Base-by-base conservation (phyloP, 2,329 filamentous ascomycete genomes). In the Akanthomyces dipterigenus region DNA sequence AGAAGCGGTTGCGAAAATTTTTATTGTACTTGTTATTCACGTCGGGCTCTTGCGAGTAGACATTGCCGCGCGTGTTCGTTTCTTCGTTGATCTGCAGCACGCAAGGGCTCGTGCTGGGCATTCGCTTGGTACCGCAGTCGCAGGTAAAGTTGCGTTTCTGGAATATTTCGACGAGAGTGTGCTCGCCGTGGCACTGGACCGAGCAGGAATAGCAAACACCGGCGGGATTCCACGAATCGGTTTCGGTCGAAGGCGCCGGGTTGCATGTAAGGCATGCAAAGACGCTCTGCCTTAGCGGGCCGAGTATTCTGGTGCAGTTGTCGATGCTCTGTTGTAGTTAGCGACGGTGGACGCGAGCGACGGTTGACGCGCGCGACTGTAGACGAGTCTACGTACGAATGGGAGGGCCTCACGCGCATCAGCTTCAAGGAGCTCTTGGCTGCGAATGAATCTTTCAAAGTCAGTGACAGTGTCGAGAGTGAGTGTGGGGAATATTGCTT, bases 131-230 rank as follows among this genome's bases (percentile, higher is more conserved):
- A 28, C 95, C 95, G 70, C 95, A 99, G 73, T 99, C 95, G 77
- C 95, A 99, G 45, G 90, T 90, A 70, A 99, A 98, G 75, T 96
- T 88, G 70, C 96, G 88, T 78, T 97, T 98, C 71, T 85, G 88
- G 77, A 99, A 99, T 22, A 99, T 88, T 76, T 99, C 95, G 55
- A 98, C 95, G 28, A 99, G 85, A 1, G 84, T 89, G 72, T 99
- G 95, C 70, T 98, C 93, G 67, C 95, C 93, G 70, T 99, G 95
- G 72, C 95, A 99, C 68, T 93, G 90, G 63, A 99, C 91, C 7
- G 93, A 97, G 77, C 95, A 99, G 24, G 93, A 90, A 70, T 99
- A 99, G 80, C 95, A 99, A 61, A 99, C 85, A 28, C 90, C 95
- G 3, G 93, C 95, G 1, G 87, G 78, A 0, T 65, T 70, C 67